Percentiles rank a stretch among this genome's conserved stretches.
Evolutionary conservation across 1,139 yeast genomes (phyloP).

Genomic region (Lodderomyces margitis): DNA sequence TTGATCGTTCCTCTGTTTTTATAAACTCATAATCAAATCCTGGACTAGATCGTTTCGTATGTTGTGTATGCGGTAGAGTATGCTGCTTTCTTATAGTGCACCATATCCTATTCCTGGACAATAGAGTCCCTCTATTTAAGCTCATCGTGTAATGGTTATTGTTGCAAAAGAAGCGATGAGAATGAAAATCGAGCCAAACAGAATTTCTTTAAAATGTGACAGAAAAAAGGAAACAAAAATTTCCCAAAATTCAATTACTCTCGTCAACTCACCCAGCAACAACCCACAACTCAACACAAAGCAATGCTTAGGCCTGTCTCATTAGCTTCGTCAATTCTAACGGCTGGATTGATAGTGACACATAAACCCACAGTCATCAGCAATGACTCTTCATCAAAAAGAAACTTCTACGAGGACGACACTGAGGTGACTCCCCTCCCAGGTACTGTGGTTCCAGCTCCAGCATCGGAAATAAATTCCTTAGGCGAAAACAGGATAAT

Average conservation of each 20-base stretch:
- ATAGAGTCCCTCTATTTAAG: background rate
- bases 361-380: constrained; percentile 11
- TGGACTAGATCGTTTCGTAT: background rate
- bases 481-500: constrained; percentile 47
- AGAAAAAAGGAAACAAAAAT: background rate
- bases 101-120: background rate
- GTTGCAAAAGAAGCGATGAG: constrained; percentile 3
- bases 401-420: constrained; percentile 64
- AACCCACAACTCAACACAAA: background rate
- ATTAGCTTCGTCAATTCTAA: constrained; percentile 11
- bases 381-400: constrained; percentile 29
- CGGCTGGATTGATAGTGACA: constrained; percentile 11
- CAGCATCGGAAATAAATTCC: constrained; percentile 41
- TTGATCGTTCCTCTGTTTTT: constrained; percentile 7
- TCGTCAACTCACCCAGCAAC: background rate
- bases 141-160: background rate
- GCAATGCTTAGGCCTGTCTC: constrained; percentile 13
- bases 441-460: constrained; percentile 55
- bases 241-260: background rate
- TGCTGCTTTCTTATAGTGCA: background rate
- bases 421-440: constrained; percentile 49
- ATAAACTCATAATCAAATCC: constrained; percentile 10
- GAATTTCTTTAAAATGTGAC: background rate
- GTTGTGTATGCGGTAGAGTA: constrained; percentile 2
- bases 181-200: constrained; percentile 1